Percentiles rank a stretch among this genome's conserved stretches.
Conservation (phyloP, 2,329 filamentous ascomycete species). For the Whalleya microplaca region DNA sequence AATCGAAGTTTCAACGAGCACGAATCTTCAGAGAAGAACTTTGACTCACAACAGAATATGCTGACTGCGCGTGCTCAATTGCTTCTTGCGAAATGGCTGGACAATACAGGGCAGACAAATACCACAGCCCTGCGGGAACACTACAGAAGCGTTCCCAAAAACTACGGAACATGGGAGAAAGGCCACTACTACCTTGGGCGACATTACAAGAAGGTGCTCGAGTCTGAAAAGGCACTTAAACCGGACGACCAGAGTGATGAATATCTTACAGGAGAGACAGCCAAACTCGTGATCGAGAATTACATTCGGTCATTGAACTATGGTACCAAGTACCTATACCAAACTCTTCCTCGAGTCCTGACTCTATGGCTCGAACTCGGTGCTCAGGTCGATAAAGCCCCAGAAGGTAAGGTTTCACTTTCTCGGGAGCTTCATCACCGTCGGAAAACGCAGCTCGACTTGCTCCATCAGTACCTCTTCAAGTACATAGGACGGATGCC, state of each 20-base stretch:
- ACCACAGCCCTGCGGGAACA: slow-evolving; percentile 77
- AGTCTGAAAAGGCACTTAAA: slow-evolving; percentile 81
- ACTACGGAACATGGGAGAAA: slow-evolving; percentile 82
- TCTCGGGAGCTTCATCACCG: slow-evolving; percentile 56
- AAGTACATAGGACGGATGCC: slow-evolving; percentile 78
- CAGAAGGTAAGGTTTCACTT: slow-evolving; percentile 57
- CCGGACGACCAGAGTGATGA: slow-evolving; percentile 76
- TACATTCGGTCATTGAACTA: slow-evolving; percentile 85
- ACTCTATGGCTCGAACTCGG: slow-evolving; percentile 95
- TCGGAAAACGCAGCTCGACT: slow-evolving; percentile 67
- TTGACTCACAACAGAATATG: slow-evolving; percentile 58
- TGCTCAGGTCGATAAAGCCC: slow-evolving; percentile 68
- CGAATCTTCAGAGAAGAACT: slow-evolving; percentile 44
- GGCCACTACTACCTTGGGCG: slow-evolving; percentile 96
- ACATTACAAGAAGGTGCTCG: slow-evolving; percentile 94
- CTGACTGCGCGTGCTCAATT: slow-evolving; percentile 80
- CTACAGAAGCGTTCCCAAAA: slow-evolving; percentile 81
- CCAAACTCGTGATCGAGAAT: slow-evolving; percentile 87
- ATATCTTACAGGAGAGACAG: slow-evolving; percentile 79
- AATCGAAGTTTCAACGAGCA: slow-evolving; percentile 43
- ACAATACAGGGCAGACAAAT: slow-evolving; percentile 90
- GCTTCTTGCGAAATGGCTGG: slow-evolving; percentile 94
- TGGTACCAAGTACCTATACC: slow-evolving; percentile 94
- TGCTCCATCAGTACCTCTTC: slow-evolving; percentile 74
- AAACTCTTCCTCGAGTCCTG: slow-evolving; percentile 87